Base-by-base conservation (phyloP, 202 grass and related monocot genomes). In the Musa balbisiana region DNA sequence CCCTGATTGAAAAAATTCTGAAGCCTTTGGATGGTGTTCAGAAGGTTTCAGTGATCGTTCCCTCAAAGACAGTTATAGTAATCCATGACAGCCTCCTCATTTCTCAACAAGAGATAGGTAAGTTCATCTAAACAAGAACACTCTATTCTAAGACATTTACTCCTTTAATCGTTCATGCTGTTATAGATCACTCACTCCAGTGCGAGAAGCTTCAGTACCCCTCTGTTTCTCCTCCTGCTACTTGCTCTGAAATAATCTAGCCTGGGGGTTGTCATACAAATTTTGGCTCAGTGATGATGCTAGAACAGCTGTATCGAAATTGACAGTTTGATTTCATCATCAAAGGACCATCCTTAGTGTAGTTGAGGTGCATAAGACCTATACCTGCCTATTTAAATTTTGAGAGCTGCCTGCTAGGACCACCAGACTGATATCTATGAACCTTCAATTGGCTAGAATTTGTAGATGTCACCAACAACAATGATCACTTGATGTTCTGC, bases 61-160 rank as follows among this genome's bases (percentile, higher is more conserved):
- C 94, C 0, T 91, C 94, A 24, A 85, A 90, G 23, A 97, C 90
- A 10, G 94, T 97, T 55, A 88, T 97, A 80, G 94, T 97, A 53
- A n/a, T 89, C 53, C 94, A 97, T 83, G 90, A 97, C 76, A 73
- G 74, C 63, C 55, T 69, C 73, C 79, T 80, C 62, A 79, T 87
- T 52, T 86, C 90, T 19, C 76, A 56, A 3, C 27, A 79, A 2
- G 86, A 91, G 27, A 97, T 97, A 26, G 94, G 94, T 97, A 85
- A 20, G 54, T 62, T 67, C 0, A 16, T 67, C 27, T 27, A 27
- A 27, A 27, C 27, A 27, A 27, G 27, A 27, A 27, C 27, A 27
- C 27, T 27, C 27, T 27, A 27, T 27, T 27, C 27, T 27, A 27
- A 27, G 27, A 27, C 27, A 27, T 27, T 27, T 27, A 27, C 27